A percentile compares a stretch with the other conserved stretches of the same genome.
These are phyloP conservation scores for Danielia oregonensis DNA, from an alignment of 805 yeast species.

Conservation along the genomic window DNA sequence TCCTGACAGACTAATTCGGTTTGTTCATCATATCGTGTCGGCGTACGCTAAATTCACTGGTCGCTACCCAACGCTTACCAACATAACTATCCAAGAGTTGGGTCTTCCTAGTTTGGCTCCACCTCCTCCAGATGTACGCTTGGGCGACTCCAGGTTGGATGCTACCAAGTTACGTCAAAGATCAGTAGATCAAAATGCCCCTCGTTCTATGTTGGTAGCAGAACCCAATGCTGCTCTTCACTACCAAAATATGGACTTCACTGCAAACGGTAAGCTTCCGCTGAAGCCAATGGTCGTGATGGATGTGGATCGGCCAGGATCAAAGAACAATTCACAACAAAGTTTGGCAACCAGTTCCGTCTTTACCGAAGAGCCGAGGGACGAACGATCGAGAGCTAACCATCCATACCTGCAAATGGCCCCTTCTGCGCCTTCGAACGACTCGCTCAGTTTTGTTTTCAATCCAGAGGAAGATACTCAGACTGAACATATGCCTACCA, in stretches of 20 bases:
- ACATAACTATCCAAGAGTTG: conserved; percentile 31
- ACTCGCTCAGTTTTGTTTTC: conserved; percentile 17
- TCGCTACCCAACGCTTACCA: conserved; percentile 33
- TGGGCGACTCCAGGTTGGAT: conserved; percentile 4
- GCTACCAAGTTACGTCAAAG: conserved; percentile 20
- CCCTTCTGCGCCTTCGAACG: conserved; percentile 2
- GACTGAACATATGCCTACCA: conserved; percentile 6
- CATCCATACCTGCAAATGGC: not conserved
- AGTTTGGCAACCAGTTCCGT: conserved; percentile 1
- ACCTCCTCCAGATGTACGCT: not conserved
- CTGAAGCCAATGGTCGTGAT: conserved; percentile 39
- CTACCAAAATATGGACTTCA: conserved; percentile 38
- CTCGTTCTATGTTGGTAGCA: conserved; percentile 17
- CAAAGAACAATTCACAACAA: not conserved
- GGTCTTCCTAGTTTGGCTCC: conserved; percentile 22
- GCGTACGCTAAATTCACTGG: conserved; percentile 34
- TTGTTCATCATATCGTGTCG: conserved; percentile 29
- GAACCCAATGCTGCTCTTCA: conserved; percentile 14
- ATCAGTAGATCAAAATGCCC: conserved; percentile 20
- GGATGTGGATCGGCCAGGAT: conserved; percentile 23
- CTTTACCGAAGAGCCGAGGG: conserved; percentile 3
- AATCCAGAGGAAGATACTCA: conserved; percentile 8
- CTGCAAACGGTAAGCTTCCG: conserved; percentile 40
- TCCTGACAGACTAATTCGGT: conserved; percentile 30
- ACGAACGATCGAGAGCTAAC: not conserved